Base-by-base conservation (phyloP, 192 early-diverging fungal species). In the Powellomyces hirtus region DNA sequence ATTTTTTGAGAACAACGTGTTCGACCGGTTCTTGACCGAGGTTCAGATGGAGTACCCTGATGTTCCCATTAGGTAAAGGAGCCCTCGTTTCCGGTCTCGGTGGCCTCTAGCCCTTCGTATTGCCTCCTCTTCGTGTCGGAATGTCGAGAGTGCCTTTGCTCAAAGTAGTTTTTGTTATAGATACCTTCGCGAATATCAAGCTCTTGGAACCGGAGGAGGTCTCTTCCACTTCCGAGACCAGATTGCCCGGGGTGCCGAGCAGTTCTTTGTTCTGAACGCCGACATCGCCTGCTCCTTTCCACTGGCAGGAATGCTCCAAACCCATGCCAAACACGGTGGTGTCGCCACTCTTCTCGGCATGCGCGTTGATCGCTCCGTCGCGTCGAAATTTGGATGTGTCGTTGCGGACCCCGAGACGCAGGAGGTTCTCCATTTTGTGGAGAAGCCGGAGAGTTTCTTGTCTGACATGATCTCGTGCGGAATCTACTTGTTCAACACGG, bases 211-310 rank as follows among this genome's bases (percentile, higher is more conserved):
- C 16, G 97, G 92, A 40, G 97, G 97, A 62, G 95, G 95, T 27
- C 78, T 99, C 66, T 96, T 94, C 83, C 97, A 99, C 77, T 99
- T 99, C 89, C 92, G 97, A 70, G 95, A 99, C 76, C 92, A 97
- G 79, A 96, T 99, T 70, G 66, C 94, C 68, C 87, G 92, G 38
- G 94, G 94, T 38, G 84, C 89, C 66, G 89, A 94, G 55, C 88
- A 91, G 70, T 86, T 99, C 66, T 97, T 97, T 78, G 95, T 99
- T 68, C 80, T 99, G 70, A 94, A 99, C 78, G 94, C 93, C 29
- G 97, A 99, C 76, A 93, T 99, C 68, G 94, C 93, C 46, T 94
- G 90, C 62, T 91, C 89, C 26, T 97, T 96, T 86, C 95, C 97
- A 27, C 84, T 99, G 64, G 79, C 79, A 64, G 89, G 88, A 38